Conservation (phyloP, 768 basidiomycete genomes). For the Termitomyces sp. region DNA sequence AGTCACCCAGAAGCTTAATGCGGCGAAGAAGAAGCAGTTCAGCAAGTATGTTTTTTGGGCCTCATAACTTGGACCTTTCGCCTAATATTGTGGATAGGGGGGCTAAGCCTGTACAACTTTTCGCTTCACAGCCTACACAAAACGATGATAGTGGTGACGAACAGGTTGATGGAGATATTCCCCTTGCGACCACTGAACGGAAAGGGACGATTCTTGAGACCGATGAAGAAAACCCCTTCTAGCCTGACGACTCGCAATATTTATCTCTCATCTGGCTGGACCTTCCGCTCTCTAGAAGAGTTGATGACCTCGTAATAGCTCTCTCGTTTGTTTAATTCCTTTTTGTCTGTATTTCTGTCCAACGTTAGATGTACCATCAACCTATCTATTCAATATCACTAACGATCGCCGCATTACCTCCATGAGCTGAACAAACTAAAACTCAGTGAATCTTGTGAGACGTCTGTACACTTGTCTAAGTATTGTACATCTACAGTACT, state of each 20-base stretch:
- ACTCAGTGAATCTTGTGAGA: neutral
- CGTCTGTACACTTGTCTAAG: neutral
- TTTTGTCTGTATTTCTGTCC: constrained; percentile 16
- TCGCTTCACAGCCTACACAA: constrained; percentile 37
- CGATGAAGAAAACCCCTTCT: constrained; percentile 76
- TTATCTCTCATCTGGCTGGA: constrained; percentile 18
- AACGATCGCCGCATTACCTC: neutral
- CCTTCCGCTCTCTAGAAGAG: constrained; percentile 15
- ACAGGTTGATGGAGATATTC: constrained; percentile 22
- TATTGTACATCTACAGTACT: neutral
- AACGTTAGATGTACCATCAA: constrained; percentile 16
- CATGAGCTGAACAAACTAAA: neutral
- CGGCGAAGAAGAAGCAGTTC: constrained; percentile 92
- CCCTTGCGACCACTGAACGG: constrained; percentile 16
- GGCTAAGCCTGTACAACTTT: constrained; percentile 58
- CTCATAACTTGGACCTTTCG: constrained; percentile 1
- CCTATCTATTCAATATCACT: neutral
- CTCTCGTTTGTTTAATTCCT: constrained; percentile 10
- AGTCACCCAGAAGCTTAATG: constrained; percentile 85
- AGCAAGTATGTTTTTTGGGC: constrained; percentile 55
- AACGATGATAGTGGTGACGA: constrained; percentile 35
- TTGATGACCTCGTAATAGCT: constrained; percentile 12
- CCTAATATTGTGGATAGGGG: constrained; percentile 33
- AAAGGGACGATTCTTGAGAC: constrained; percentile 32
- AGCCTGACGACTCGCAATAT: constrained; percentile 15